Evolutionary conservation across 208 protist genomes (phyloP), one percentile per base, ranked within the genome.

Genomic region (Wallacemonas sp.): DNA sequence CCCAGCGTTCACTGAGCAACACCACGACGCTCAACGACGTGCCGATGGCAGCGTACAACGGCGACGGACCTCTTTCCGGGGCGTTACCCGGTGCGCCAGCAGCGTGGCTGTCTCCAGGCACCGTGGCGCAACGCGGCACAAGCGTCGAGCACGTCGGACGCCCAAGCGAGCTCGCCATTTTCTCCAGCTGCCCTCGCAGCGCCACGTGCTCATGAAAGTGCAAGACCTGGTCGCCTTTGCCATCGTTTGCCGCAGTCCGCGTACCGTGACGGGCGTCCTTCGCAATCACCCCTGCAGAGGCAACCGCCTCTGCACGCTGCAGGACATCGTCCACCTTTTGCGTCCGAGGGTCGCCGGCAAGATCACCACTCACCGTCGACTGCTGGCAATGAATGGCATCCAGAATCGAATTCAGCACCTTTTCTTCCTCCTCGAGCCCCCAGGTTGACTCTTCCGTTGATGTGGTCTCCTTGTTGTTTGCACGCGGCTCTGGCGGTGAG

Each of bases 341-440:
- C 19, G 6, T 22, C 2, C 58, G 30, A 6, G 26, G 22, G 11
- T 65, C 67, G n/a, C 21, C 66, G 14, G 72, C 12, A 14, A 89
- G 26, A 28, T 91, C 84, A 21, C 82, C 88, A 39, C 82, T 94
- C 1, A 91, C 76, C 26, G 77, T 90, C 5, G 82, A 89, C 61
- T 88, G 79, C 49, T 78, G 66, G 22, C 71, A 77, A 14, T 85
- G 68, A 33, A 90, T 55, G 1, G 84, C 80, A 46, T 67, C 75
- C 17, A 90, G 65, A 60, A 91, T 82, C 14, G 88, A 84, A 26
- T 75, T 68, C 22, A 91, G 64, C 21, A 92, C 76, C 28, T 72
- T 78, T 28, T 82, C 69, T 53, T 88, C 81, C 21, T 82, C 74
- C 12, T 51, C 49, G 33, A 70, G 47, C 0, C 59, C 34, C 17